Percentiles rank a stretch among this genome's conserved stretches.
These are phyloP conservation scores for Diaporthe aspalathi DNA, from an alignment of 2,329 filamentous ascomycete species.

Conservation along the genomic window DNA sequence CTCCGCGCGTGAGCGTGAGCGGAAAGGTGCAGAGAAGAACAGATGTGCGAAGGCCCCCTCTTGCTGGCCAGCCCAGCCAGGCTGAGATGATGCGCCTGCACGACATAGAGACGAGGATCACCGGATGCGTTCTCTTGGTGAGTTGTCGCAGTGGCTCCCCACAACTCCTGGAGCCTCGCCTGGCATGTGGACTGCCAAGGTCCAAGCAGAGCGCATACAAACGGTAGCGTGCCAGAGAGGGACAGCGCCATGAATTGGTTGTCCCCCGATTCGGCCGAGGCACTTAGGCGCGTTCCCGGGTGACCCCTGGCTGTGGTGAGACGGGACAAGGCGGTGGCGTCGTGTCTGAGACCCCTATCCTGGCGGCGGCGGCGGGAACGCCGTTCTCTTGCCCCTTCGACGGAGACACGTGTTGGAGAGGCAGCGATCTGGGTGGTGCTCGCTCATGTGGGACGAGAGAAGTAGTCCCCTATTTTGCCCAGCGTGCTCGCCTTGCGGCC, in stretches of 20 bases:
- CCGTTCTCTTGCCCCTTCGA: constrained; percentile 20
- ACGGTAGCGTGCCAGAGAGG: not conserved
- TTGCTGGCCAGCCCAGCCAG: not conserved
- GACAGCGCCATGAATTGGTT: not conserved
- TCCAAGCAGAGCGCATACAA: not conserved
- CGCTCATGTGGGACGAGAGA: not conserved
- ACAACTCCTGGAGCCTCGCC: not conserved
- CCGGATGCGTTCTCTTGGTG: not conserved
- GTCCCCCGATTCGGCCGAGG: constrained; percentile 21
- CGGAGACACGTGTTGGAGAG: constrained; percentile 27
- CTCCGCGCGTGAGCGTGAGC: not conserved
- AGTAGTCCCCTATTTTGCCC: not conserved
- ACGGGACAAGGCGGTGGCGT: constrained; percentile 31
- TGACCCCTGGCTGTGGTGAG: constrained; percentile 23
- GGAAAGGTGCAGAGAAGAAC: not conserved
- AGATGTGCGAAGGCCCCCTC: not conserved
- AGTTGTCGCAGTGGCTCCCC: not conserved
- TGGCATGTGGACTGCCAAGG: not conserved
- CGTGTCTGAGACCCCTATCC: constrained; percentile 25
- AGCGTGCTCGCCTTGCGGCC: not conserved
- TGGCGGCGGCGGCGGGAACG: constrained; percentile 15
- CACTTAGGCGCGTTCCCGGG: constrained; percentile 17
- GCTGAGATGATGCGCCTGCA: not conserved
- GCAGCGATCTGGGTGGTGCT: not conserved
- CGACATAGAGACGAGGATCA: not conserved